Evolutionary conservation across 2,329 filamentous ascomycete genomes (phyloP), one percentile per base, ranked within the genome.

Genomic region (Rhexocercosporidium sp.): DNA sequence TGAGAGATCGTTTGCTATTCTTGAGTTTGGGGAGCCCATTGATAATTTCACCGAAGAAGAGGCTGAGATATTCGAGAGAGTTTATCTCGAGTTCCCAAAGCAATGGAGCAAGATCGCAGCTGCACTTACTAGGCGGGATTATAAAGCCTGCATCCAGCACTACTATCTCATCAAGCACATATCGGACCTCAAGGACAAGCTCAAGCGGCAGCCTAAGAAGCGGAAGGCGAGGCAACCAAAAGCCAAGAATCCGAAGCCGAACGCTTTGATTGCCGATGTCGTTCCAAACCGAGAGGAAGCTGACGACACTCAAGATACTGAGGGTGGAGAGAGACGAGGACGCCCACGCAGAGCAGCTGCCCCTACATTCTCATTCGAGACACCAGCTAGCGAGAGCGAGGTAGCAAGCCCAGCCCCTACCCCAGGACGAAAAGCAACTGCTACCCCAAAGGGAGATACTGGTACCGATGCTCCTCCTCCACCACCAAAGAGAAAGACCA

Each of bases 121-220:
- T 66, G 84, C 84, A 27, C 80, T 95, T 6, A 85, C 86, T 0
- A 83, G 85, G 34, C 88, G 92, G 27, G 89, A 92, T 73, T 94
- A 93, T 78, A 90, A 91, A 71, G 87, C 92, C 56, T 93, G 91
- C 78, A 96, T 96, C 72, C 90, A 93, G 76, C 93, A 94, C 78
- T 96, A 96, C 79, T 96, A 96, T 78, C 84, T 92, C 69, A 92
- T 90, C 76, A 96, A 88, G 80, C 91, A 90, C 80, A 85, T 89
- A 56, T 86, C 89, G 49, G 90, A 92, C 69, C 89, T 94, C 68
- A 93, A 94, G 77, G 90, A 92, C 75, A 92, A 92, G 78, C 83
- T 91, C 34, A 90, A 87, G 78, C 88, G 84, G 79, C 88, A 86
- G 78, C 87, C 84, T 66, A 87, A 84, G 70, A 76, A 67, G 69